These are phyloP conservation scores for Paraphoma chrysanthemicola DNA, from an alignment of 2,329 filamentous ascomycete genomes.

Conservation along the genomic window DNA sequence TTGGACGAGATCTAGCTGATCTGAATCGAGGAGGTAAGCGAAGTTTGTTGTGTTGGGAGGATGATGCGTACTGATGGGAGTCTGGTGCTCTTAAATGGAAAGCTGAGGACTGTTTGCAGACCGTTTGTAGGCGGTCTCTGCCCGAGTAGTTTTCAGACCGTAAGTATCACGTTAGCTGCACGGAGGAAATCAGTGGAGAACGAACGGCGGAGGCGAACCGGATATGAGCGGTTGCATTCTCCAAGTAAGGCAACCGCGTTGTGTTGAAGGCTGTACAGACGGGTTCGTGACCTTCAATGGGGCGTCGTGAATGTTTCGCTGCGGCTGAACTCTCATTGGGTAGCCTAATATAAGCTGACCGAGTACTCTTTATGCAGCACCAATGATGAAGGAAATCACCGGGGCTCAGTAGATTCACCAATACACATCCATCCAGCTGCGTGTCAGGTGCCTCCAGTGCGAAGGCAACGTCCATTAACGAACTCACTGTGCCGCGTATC, in stretches of 20 bases:
- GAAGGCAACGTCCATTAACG: neutral
- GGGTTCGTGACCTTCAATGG: constrained; percentile 2
- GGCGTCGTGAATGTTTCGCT: constrained; percentile 2
- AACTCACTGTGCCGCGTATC: neutral
- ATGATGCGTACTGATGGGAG: neutral
- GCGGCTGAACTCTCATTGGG: constrained; percentile 13
- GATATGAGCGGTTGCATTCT: neutral
- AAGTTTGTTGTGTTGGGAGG: neutral
- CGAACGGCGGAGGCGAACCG: neutral
- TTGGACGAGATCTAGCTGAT: neutral
- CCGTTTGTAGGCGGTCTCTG: neutral
- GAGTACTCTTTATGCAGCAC: constrained; percentile 1
- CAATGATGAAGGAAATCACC: neutral
- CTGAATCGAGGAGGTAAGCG: neutral
- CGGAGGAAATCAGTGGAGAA: neutral
- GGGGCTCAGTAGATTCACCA: neutral
- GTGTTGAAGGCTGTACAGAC: neutral
- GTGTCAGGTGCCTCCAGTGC: neutral
- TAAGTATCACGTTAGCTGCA: no score
- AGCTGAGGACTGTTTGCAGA: neutral
- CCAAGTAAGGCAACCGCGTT: neutral
- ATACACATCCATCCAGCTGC: neutral
- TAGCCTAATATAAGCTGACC: constrained; percentile 19
- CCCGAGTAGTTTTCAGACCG: neutral
- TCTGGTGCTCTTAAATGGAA: neutral